Conservation (phyloP, 2,329 filamentous ascomycete genomes). For the Monascus ruber region DNA sequence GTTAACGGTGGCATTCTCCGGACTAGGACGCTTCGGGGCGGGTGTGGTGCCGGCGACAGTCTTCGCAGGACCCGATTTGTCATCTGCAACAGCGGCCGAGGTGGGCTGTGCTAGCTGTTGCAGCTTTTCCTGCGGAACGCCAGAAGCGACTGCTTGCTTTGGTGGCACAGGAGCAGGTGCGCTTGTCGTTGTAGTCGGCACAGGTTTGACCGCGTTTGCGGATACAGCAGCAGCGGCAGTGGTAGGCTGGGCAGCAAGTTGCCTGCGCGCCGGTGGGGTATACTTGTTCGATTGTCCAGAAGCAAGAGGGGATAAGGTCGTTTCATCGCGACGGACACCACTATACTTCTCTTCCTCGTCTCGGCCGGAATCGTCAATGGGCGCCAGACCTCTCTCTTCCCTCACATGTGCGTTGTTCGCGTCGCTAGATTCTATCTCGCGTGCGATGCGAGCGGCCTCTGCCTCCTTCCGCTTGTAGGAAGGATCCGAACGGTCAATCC, state of each 20-base stretch:
- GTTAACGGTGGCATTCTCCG: constrained; percentile 47
- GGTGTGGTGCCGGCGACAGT: constrained; percentile 36
- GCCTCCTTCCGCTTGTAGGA: constrained; percentile 68
- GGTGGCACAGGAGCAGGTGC: constrained; percentile 16
- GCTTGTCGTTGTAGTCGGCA: constrained; percentile 51
- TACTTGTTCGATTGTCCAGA: constrained; percentile 60
- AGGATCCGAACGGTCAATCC: constrained; percentile 74
- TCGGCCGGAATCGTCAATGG: constrained; percentile 52
- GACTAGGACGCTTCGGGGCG: constrained; percentile 25
- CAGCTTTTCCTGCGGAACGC: constrained; percentile 12
- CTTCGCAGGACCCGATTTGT: constrained; percentile 15
- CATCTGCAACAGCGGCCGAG: constrained; percentile 13
- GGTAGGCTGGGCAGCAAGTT: constrained; percentile 56
- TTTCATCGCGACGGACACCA: constrained; percentile 64
- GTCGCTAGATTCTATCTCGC: constrained; percentile 72
- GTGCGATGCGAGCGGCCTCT: constrained; percentile 69
- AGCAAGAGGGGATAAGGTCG: constrained; percentile 53
- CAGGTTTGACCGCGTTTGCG: constrained; percentile 82
- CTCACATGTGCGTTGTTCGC: constrained; percentile 72
- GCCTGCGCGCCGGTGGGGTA: constrained; percentile 76
- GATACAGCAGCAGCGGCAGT: constrained; percentile 67
- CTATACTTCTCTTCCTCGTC: constrained; percentile 98
- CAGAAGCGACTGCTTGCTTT: constrained; percentile 13
- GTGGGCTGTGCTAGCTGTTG: constrained; percentile 8
- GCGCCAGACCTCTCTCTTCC: constrained; percentile 69